Percentiles rank a stretch among this genome's conserved stretches.
Conservation (phyloP, 768 basidiomycete genomes). For the Austroboletus eburneus region DNA sequence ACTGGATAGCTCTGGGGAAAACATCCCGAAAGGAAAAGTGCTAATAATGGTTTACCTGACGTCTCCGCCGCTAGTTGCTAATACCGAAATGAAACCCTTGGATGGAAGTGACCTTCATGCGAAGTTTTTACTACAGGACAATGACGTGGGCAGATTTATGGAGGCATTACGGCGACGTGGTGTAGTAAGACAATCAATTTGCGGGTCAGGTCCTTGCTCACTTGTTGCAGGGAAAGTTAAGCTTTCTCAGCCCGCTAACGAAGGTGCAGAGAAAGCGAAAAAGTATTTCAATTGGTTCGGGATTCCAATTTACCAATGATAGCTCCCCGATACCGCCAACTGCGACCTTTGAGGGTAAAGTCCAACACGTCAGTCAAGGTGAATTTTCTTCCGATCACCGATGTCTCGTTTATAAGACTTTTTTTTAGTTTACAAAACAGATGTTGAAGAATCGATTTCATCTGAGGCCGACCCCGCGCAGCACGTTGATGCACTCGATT, state of each 20-base stretch:
- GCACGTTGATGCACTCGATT: background rate
- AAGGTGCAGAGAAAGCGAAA: constrained; percentile 13
- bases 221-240: constrained; percentile 26
- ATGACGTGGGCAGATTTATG: constrained; percentile 36
- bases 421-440: constrained; percentile 27
- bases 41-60: constrained; percentile 31
- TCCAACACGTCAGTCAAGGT: constrained; percentile 30
- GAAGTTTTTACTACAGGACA: constrained; percentile 37
- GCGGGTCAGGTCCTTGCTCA: background rate
- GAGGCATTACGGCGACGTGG: constrained; percentile 40
- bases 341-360: constrained; percentile 31
- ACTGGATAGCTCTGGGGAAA: constrained; percentile 22
- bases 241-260: constrained; percentile 20
- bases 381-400: background rate
- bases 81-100: constrained; percentile 21
- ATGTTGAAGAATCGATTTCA: constrained; percentile 14
- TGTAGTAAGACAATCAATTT: constrained; percentile 37
- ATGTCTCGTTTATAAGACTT: background rate
- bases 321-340: constrained; percentile 20
- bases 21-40: constrained; percentile 14
- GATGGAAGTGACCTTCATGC: constrained; percentile 24
- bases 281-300: constrained; percentile 27
- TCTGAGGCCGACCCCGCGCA: background rate
- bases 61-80: constrained; percentile 38
- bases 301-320: constrained; percentile 18